Base-by-base conservation (phyloP, 2,329 filamentous ascomycete species). In the Alternaria brassicicola region DNA sequence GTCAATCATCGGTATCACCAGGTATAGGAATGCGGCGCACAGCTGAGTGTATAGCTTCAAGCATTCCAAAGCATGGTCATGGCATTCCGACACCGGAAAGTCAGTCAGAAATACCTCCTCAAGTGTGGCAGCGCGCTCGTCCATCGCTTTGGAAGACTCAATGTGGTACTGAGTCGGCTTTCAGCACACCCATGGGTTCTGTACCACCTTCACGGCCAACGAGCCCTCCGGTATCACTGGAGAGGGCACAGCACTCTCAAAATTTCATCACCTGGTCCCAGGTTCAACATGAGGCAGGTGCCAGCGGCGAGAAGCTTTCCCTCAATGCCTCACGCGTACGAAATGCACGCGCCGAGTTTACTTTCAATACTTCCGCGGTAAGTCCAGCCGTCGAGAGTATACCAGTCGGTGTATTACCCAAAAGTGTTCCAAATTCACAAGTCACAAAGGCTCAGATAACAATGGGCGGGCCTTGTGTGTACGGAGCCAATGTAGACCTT, bases 151-250 rank as follows among this genome's bases (percentile, higher is more conserved):
- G 54, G 17, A 26, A 31, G 3, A 12, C 30, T 23, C 23, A 17
- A 13, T 8, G 35, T 4, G 21, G 19, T 2, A 23, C 10, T 1
- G 54, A 50, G 5, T 60, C 64, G 1, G 15, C 17, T 3, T 15
- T 38, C 3, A 68, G 61, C 43, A 70, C 67, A 4, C 65, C 64
- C 2, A 36, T 70, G 19, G 67, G 67, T 7, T 53, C 54, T 2
- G 30, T 41, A 26, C 31, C 26, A 25, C 8, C 41, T 9, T 28
- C 36, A 28, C 42, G 13, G 23, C 38, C 15, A 2, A 17, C 1
- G 5, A 21, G 23, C 8, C 21, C 26, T 17, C 12, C 17, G 3
- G 10, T 19, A 3, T 13, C 25, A 10, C 12, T 19, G 23, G n/a
- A n/a, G 2, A 2, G 5, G 10, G 12, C 36, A 3, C 42, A 30